Evolutionary conservation across 345 rosid genomes (phyloP), one percentile per base, ranked within the genome.

Genomic region (Toxicodendron radicans): DNA sequence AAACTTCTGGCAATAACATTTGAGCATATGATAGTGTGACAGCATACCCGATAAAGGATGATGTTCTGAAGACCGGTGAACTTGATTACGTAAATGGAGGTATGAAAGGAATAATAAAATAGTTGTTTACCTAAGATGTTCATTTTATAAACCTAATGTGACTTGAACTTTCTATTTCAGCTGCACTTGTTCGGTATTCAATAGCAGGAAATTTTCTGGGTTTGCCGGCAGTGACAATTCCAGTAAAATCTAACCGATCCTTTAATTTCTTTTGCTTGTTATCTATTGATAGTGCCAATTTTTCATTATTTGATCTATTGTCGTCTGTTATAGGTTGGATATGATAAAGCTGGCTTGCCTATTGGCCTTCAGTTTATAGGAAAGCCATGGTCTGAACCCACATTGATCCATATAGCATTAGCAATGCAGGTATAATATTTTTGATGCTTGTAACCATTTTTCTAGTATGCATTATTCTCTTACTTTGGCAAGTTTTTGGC

Each of bases 131-230:
- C 7, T 43, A 49, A 35, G 27, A 27, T 21, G 43, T 46, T 59
- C 41, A 12, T 45, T 73, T 73, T 53, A 3, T 20, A 4, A 32
- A 18, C 62, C 54, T 32, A 32, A 71, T 38, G 54, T 53, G 67
- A 66, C 8, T 56, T 67, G 64, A 80, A 70, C 33, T 17, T 16
- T 11, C 70, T 52, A 18, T 83, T 83, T 76, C 91, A 91, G 96
- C 91, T 68, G 91, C 96, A 5, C 86, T 87, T 24, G 81, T 87
- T 66, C 88, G 90, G 71, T 91, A 87, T 74, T 88, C 83, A 70
- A 89, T 91, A 83, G 90, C 91, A 24, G 93, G 96, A 65, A 91
- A 91, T 71, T 91, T 91, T 75, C 82, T 91, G 58, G 96, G 96
- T 71, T 73, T 91, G 66, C 96, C 96, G 0, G 91, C 96, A 35